Conservation (phyloP, 805 yeast genomes). For the Pichia manshurica region DNA sequence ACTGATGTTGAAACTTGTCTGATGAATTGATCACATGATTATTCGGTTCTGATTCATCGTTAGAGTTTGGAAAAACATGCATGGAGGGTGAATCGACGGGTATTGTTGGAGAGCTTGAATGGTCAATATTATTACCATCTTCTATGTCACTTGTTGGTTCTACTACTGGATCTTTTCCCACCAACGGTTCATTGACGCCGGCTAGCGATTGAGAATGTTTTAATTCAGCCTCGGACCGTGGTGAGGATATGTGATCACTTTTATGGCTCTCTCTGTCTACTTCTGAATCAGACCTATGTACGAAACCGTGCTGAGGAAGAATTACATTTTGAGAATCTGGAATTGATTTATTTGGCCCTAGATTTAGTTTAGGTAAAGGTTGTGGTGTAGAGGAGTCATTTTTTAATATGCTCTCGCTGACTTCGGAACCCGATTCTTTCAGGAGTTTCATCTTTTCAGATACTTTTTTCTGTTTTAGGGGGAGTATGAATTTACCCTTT, state of each 20-base stretch:
- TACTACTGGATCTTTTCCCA: neutral
- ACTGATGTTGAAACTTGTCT: slow-evolving; percentile 1
- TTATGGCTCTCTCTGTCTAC: too few relatives aligned
- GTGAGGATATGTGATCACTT: too few relatives aligned
- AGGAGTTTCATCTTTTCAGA: neutral
- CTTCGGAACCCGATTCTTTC: neutral
- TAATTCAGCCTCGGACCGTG: too few relatives aligned
- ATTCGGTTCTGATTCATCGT: neutral
- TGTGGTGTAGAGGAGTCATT: neutral
- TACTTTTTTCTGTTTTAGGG: neutral
- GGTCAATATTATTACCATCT: neutral
- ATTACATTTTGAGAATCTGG: too few relatives aligned
- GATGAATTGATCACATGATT: neutral
- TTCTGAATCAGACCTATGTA: too few relatives aligned
- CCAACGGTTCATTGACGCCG: too few relatives aligned
- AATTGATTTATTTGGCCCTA: too few relatives aligned
- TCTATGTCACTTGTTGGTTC: neutral
- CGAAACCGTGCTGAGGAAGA: too few relatives aligned
- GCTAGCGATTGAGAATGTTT: too few relatives aligned
- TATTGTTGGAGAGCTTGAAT: slow-evolving; percentile 15
- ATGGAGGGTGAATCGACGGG: slow-evolving; percentile 20
- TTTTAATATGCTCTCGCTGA: neutral
- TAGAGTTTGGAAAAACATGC: slow-evolving; percentile 9
- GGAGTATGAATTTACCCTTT: neutral
- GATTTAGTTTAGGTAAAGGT: neutral